These are phyloP conservation scores for Castanea sativa DNA, from an alignment of 306 rosid genomes.

Conservation along the genomic window DNA sequence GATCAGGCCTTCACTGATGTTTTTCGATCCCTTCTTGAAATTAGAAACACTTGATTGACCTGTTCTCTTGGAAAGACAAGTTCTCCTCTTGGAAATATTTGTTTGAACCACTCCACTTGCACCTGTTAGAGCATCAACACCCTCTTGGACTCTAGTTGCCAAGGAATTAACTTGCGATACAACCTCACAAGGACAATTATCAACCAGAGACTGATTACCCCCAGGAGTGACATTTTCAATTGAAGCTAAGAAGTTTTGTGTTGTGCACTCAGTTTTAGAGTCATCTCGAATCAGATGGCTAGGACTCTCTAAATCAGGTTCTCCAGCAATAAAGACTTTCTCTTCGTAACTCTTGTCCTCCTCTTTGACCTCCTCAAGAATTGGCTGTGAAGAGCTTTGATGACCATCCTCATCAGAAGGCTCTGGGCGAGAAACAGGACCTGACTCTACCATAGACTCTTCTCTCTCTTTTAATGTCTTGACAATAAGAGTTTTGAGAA, in stretches of 20 bases:
- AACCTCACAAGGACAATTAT: conserved; percentile 62
- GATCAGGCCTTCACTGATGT: conserved; percentile 33
- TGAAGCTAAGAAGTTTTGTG: conserved; percentile 43
- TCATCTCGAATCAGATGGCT: conserved; percentile 25
- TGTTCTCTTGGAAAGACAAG: conserved; percentile 33
- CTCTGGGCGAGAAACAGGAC: conserved; percentile 45
- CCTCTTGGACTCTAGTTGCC: conserved; percentile 47
- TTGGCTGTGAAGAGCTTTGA: conserved; percentile 50
- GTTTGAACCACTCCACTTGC: conserved; percentile 34
- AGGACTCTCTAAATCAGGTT: conserved; percentile 51
- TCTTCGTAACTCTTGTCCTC: conserved; percentile 44
- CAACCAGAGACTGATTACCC: conserved; percentile 52
- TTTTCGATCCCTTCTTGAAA: conserved; percentile 41
- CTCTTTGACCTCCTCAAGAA: conserved; percentile 34
- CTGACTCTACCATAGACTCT: conserved; percentile 59
- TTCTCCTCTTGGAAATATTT: conserved; percentile 40
- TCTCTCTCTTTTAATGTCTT: conserved; percentile 76
- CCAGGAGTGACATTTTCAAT: conserved; percentile 42
- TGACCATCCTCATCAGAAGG: conserved; percentile 72
- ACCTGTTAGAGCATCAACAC: conserved; percentile 10
- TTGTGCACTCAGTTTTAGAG: conserved; percentile 32
- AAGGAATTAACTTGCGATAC: conserved; percentile 62
- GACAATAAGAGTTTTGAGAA: conserved; percentile 80
- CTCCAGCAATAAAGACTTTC: conserved; percentile 37
- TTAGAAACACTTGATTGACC: conserved; percentile 42